phyloP scores from a whole-genome alignment of 495 filamentous ascomycete genomes.

The Endocarpon pusillum region DNA sequence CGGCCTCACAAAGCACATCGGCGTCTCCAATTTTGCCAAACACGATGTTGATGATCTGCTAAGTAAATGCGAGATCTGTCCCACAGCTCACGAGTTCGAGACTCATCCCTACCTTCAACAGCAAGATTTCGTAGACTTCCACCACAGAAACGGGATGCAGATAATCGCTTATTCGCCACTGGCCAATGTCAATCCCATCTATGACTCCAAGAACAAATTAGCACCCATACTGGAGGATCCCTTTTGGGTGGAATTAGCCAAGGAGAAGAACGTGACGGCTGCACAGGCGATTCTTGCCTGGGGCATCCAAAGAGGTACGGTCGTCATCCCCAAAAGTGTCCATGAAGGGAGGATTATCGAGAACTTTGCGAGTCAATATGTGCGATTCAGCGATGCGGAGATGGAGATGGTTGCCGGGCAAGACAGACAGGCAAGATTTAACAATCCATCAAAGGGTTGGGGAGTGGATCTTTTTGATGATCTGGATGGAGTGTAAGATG shows the following conservation, averaged over 20 bases:
- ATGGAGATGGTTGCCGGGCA: slow-evolving; percentile 33
- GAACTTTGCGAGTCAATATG: slow-evolving; percentile 9
- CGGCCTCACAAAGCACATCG: slow-evolving; percentile 60
- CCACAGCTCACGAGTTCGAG: slow-evolving; percentile 87
- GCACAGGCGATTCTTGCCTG: slow-evolving; percentile 33
- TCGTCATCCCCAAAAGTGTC: slow-evolving; percentile 30
- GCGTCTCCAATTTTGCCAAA: slow-evolving; percentile 69
- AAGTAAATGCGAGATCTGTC: slow-evolving; percentile 42
- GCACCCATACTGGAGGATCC: slow-evolving; percentile 40
- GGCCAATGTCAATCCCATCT: slow-evolving; percentile 53
- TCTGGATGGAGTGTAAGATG: slow-evolving; percentile 41
- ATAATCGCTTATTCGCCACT: slow-evolving; percentile 52
- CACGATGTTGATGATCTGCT: slow-evolving; percentile 58
- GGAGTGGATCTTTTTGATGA: slow-evolving; percentile 41
- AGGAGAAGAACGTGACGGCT: slow-evolving; percentile 27
- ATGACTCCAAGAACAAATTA: slow-evolving; percentile 29
- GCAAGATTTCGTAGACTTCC: slow-evolving; percentile 35
- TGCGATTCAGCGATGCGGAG: slow-evolving; percentile 21
- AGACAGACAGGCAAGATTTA: slow-evolving; percentile 42
- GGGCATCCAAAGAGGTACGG: slow-evolving; percentile 31
- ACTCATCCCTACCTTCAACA: slow-evolving; percentile 59
- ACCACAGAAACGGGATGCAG: slow-evolving; percentile 37
- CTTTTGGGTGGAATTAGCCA: slow-evolving; percentile 36
- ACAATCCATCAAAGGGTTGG: slow-evolving; percentile 37
- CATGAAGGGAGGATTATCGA: slow-evolving; percentile 20